Evolutionary conservation across 225 moss, liverwort and hornwort species (phyloP).

Genomic region (Takakia lepidozioides): DNA sequence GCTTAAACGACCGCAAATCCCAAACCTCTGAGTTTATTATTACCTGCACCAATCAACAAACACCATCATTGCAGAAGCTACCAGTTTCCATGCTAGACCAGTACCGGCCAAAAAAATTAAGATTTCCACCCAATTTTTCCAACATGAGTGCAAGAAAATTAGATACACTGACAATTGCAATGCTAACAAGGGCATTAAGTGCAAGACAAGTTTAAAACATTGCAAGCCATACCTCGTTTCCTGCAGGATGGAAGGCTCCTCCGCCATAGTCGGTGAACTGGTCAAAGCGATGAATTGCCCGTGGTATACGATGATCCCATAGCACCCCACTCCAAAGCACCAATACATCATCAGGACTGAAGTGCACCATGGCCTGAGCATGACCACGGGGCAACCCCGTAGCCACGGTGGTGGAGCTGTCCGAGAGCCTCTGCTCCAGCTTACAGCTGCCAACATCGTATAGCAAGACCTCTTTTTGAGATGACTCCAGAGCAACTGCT

Average conservation of each 20-base stretch:
- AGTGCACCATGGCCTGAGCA: conserved; percentile 83
- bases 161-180: no score
- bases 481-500: conserved; percentile 68
- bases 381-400: conserved; percentile 76
- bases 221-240: conserved; percentile 68
- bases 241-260: conserved; percentile 98
- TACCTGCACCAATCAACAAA: conserved; percentile 53
- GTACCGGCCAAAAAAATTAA: no score
- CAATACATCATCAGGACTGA: conserved; percentile 89
- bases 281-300: conserved; percentile 92
- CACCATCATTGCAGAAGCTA: no score
- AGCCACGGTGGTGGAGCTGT: conserved; percentile 53
- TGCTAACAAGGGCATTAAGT: no score
- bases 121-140: no score
- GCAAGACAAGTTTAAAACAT: no score
- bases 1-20: conserved; percentile 93
- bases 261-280: conserved; percentile 99
- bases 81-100: no score
- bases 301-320: conserved; percentile 95
- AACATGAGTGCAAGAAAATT: no score
- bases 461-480: conserved; percentile 78
- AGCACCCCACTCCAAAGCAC: conserved; percentile 98
- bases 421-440: conserved; percentile 84
- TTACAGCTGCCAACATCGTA: conserved; percentile 83
- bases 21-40: conserved; percentile 99